Conservation (phyloP, 1,139 yeast species). For the Pneumocystis murina region DNA sequence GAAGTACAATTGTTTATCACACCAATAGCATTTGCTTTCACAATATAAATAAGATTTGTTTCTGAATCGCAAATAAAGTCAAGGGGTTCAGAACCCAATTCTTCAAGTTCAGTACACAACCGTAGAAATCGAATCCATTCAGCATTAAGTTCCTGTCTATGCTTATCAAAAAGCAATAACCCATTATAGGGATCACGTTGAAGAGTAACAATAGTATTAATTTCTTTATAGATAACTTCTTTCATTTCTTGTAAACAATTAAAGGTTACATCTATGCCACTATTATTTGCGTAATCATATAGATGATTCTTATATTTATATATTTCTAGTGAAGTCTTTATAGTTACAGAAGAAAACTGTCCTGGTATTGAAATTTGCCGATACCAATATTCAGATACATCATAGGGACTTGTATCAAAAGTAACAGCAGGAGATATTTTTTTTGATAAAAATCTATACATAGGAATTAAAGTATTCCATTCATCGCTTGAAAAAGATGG, state of each 20-base stretch:
- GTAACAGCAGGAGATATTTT: neutral
- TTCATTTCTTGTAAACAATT: neutral
- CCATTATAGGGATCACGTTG: neutral
- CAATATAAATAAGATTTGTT: neutral
- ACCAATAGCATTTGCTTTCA: neutral
- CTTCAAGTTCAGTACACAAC: conserved; percentile 2
- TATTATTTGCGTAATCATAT: neutral
- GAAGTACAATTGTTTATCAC: neutral
- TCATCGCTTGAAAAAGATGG: neutral
- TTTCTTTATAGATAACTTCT: neutral
- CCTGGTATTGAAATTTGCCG: neutral
- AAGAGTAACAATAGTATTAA: neutral
- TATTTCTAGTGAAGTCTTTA: neutral
- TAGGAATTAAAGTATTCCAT: neutral
- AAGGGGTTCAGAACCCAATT: neutral
- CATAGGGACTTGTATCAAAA: neutral
- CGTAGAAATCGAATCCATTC: conserved; percentile 2
- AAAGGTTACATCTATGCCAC: neutral
- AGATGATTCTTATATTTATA: neutral
- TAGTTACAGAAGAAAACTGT: neutral
- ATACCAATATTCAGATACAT: conserved; percentile 1
- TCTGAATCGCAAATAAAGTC: neutral
- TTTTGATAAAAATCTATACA: neutral
- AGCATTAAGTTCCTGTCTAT: neutral
- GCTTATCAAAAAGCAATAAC: neutral